A percentile compares a stretch with the other conserved stretches of the same genome.
Conservation (phyloP, 2,329 filamentous ascomycete species). For the Phialophora expanda region DNA sequence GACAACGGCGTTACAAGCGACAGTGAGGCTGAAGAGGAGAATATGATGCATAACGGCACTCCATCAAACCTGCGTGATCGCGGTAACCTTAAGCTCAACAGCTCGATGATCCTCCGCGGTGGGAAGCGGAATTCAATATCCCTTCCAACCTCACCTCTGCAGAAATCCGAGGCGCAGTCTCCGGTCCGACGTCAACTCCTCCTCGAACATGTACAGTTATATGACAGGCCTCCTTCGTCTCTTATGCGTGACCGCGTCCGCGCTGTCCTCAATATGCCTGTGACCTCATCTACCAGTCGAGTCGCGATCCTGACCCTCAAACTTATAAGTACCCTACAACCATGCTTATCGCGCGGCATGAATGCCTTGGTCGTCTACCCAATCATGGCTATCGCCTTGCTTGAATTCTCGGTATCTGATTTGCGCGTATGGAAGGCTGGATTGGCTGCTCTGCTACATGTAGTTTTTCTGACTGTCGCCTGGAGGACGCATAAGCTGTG, state of each 20-base stretch:
- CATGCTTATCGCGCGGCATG: conserved; percentile 34
- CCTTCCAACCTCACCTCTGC: conserved; percentile 15
- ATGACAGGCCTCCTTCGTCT: not conserved
- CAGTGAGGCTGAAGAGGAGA: conserved; percentile 21
- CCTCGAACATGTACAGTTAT: conserved; percentile 27
- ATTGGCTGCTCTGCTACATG: conserved; percentile 28
- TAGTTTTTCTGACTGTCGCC: conserved; percentile 29
- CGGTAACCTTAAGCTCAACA: conserved; percentile 16
- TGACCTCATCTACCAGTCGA: conserved; percentile 26
- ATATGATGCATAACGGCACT: not conserved
- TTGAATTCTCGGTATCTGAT: conserved; percentile 34
- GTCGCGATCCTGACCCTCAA: conserved; percentile 34
- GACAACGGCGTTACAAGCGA: conserved; percentile 19
- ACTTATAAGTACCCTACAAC: conserved; percentile 36
- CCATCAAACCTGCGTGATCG: conserved; percentile 5
- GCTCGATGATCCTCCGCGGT: conserved; percentile 23
- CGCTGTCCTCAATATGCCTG: conserved; percentile 12
- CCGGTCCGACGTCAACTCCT: conserved; percentile 33
- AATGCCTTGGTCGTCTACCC: conserved; percentile 37
- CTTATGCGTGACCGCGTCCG: conserved; percentile 2
- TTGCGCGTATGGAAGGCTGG: conserved; percentile 34
- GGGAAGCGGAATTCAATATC: conserved; percentile 23
- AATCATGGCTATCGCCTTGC: conserved; percentile 31
- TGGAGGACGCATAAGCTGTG: conserved; percentile 29
- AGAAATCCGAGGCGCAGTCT: conserved; percentile 23